phyloP scores from a whole-genome alignment of 2,329 filamentous ascomycete species.

The Decorospora gaudefroyi region DNA sequence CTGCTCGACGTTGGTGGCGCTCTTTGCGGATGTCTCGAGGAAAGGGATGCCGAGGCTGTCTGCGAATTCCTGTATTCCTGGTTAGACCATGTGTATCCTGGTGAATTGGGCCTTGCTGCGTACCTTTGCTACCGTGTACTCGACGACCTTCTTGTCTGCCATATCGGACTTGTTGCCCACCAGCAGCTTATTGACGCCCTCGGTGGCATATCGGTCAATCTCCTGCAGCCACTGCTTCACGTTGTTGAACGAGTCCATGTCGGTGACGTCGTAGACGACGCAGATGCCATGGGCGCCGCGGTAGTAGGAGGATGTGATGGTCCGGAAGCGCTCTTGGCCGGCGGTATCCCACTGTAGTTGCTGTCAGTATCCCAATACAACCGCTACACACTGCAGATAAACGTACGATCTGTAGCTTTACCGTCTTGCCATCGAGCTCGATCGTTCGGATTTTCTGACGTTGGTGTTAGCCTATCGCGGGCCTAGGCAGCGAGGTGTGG shows the following conservation, averaged over 20 bases:
- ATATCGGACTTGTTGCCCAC: conserved; percentile 99
- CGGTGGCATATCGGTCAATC: conserved; percentile 98
- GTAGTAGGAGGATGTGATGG: conserved; percentile 99
- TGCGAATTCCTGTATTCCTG: conserved; percentile 78
- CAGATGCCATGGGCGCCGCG: conserved; percentile 98
- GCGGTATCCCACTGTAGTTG: conserved; percentile 89
- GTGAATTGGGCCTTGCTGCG: conserved; percentile 31
- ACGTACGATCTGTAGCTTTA: conserved; percentile 90
- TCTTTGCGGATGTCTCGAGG: conserved; percentile 99
- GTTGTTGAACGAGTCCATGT: conserved; percentile 99
- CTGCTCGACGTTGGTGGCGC: conserved; percentile 98
- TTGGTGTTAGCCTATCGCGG: conserved; percentile 30
- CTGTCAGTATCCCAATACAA: conserved; percentile 21
- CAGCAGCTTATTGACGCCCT: conserved; percentile 98
- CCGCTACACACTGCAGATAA: not conserved
- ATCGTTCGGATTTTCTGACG: conserved; percentile 99
- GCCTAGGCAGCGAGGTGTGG: conserved; percentile 40
- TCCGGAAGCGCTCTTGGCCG: conserved; percentile 98
- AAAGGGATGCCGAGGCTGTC: conserved; percentile 98
- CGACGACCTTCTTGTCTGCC: conserved; percentile 99
- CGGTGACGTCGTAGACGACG: conserved; percentile 99
- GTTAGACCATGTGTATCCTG: conserved; percentile 20
- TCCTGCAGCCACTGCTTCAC: conserved; percentile 99
- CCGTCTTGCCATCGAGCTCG: conserved; percentile 98
- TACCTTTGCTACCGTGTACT: conserved; percentile 99